A percentile compares a stretch with the other conserved stretches of the same genome.
These are phyloP conservation scores for Phytophthora uliginosa DNA, from an alignment of 352 stramenopile species.

Conservation along the genomic window DNA sequence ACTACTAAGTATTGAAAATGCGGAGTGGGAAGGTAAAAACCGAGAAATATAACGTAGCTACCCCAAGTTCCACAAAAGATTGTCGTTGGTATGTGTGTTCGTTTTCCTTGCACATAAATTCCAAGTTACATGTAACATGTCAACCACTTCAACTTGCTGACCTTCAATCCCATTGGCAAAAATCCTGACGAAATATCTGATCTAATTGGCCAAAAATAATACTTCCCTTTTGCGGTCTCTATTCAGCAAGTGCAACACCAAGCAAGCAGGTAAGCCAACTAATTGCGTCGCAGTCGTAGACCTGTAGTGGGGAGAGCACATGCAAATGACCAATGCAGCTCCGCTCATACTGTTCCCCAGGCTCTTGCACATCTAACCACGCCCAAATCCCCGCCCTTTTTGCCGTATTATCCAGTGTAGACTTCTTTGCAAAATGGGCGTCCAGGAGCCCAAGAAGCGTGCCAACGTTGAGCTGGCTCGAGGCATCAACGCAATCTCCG, in stretches of 20 bases:
- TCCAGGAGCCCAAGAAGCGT: slow-evolving; percentile 49
- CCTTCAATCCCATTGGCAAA: slow-evolving; percentile 13
- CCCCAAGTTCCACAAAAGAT: too few relatives aligned
- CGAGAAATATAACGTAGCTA: too few relatives aligned
- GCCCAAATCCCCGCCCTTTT: background rate
- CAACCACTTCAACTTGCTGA: slow-evolving; percentile 2
- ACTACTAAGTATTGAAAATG: too few relatives aligned
- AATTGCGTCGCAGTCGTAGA: background rate
- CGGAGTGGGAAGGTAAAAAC: too few relatives aligned
- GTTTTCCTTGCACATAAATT: too few relatives aligned
- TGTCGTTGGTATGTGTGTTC: too few relatives aligned
- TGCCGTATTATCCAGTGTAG: background rate
- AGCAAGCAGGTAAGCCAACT: slow-evolving; percentile 10
- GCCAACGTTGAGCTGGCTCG: slow-evolving; percentile 73
- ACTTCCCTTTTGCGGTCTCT: slow-evolving; percentile 8
- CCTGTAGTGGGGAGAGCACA: too few relatives aligned
- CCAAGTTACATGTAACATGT: too few relatives aligned
- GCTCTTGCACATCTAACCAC: slow-evolving; percentile 3
- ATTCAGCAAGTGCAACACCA: slow-evolving; percentile 10
- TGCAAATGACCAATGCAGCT: background rate
- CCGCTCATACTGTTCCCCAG: background rate
- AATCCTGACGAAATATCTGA: background rate
- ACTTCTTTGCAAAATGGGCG: slow-evolving; percentile 22
- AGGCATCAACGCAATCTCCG: slow-evolving; percentile 83
- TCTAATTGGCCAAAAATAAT: slow-evolving; percentile 25